phyloP scores from a whole-genome alignment of 208 protist species.

The Naegleria lovaniensis region DNA sequence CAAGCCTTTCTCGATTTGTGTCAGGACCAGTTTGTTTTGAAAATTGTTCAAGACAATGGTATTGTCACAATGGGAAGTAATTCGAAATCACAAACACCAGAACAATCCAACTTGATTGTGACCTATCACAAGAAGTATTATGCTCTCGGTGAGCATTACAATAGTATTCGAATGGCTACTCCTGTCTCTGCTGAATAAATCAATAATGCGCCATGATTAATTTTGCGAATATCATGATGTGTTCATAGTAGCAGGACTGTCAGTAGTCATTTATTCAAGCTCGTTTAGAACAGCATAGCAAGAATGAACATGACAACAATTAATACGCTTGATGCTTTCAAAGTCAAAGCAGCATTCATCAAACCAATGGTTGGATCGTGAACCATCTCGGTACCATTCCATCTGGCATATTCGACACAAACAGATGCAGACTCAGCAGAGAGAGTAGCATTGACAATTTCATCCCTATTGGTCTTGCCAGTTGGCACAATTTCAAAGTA shows the following conservation, averaged over 20 bases:
- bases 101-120: not conserved
- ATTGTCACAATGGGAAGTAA: not conserved
- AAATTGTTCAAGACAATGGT: not conserved
- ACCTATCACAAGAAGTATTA: conserved; percentile 18
- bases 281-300: too few species aligned
- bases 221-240: too few species aligned
- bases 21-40: not conserved
- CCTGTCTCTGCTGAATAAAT: not conserved
- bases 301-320: too few species aligned
- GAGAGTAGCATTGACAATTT: not conserved
- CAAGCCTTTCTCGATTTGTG: not conserved
- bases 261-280: too few species aligned
- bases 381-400: not conserved
- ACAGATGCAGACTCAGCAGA: too few species aligned
- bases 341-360: too few species aligned
- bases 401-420: not conserved
- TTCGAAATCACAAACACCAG: not conserved
- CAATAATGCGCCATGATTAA: not conserved
- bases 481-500: not conserved
- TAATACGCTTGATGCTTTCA: too few species aligned
- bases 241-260: too few species aligned
- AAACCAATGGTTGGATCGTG: not conserved
- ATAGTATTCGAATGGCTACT: not conserved
- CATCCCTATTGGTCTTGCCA: not conserved
- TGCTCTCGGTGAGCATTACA: conserved; percentile 8